These are phyloP conservation scores for Triticum urartu DNA, from an alignment of 176 grass and related monocot species.

Conservation along the genomic window DNA sequence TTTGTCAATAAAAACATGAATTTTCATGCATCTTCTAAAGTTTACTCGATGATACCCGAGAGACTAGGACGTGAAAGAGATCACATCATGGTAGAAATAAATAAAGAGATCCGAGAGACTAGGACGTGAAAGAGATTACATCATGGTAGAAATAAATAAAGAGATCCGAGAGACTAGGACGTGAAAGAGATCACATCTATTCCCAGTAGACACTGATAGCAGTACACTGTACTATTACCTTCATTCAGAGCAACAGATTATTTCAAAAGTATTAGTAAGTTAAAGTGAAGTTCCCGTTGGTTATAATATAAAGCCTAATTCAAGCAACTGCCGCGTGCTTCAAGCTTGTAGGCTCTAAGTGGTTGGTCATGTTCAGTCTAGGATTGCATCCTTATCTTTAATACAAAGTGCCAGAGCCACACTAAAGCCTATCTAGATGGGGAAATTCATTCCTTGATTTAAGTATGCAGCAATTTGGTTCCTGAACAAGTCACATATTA, in stretches of 20 bases:
- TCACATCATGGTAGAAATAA: conserved; percentile 4
- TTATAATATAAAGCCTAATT: not conserved
- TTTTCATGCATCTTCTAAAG: not conserved
- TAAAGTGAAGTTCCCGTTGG: not conserved
- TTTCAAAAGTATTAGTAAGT: conserved; percentile 6
- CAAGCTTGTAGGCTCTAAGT: not conserved
- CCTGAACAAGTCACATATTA: not conserved
- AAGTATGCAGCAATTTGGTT: conserved; percentile 15
- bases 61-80: not conserved
- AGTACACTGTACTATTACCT: not conserved
- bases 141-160: conserved; percentile 11
- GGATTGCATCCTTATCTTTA: not conserved
- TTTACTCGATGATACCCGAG: not conserved
- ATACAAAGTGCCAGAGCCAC: not conserved
- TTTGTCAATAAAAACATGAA: conserved; percentile 21
- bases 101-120: not conserved
- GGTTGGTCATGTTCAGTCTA: conserved; percentile 1
- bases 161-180: not conserved
- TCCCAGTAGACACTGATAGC: conserved; percentile 2
- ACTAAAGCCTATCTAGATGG: not conserved
- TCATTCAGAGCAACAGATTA: not conserved
- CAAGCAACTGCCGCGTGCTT: not conserved
- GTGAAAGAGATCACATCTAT: conserved; percentile 4
- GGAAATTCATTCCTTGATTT: not conserved
- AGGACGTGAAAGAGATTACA: not conserved